phyloP scores from a whole-genome alignment of 148 eudicot genomes.

The Polygonum aviculare region DNA sequence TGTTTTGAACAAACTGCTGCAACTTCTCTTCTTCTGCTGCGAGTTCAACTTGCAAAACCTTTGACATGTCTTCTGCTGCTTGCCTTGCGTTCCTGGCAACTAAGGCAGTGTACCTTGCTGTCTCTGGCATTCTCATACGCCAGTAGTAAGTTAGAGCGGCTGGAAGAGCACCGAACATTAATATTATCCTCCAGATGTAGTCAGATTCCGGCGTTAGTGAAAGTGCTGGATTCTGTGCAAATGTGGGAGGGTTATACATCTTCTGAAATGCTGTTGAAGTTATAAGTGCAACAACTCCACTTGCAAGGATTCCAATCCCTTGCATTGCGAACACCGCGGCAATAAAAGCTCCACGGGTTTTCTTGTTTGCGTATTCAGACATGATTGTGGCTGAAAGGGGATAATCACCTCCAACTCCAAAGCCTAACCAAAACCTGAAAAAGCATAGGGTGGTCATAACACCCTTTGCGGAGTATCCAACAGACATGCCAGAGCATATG shows the following conservation, averaged over 20 bases:
- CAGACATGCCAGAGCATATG: slow-evolving; percentile 52
- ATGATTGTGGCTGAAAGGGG: slow-evolving; percentile 75
- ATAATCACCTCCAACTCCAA: slow-evolving; percentile 78
- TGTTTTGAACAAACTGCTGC: neutral
- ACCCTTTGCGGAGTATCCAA: slow-evolving; percentile 28
- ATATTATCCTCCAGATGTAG: slow-evolving; percentile 18
- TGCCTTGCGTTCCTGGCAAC: slow-evolving; percentile 49
- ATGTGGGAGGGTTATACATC: neutral
- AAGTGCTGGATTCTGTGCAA: neutral
- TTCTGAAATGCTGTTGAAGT: slow-evolving; percentile 28
- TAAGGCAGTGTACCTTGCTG: slow-evolving; percentile 22
- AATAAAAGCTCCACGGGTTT: slow-evolving; percentile 61
- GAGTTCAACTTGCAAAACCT: slow-evolving; percentile 3
- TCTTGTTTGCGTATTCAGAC: slow-evolving; percentile 76
- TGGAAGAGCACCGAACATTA: slow-evolving; percentile 21
- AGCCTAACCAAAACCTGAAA: slow-evolving; percentile 77
- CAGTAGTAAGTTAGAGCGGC: slow-evolving; percentile 24
- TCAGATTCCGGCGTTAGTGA: slow-evolving; percentile 16
- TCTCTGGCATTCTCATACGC: slow-evolving; percentile 27
- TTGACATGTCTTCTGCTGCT: slow-evolving; percentile 33
- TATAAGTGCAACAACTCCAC: slow-evolving; percentile 48
- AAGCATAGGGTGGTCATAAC: slow-evolving; percentile 71
- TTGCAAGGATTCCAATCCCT: slow-evolving; percentile 48
- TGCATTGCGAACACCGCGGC: slow-evolving; percentile 85
- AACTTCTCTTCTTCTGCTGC: neutral